Evolutionary conservation across 73 alveolate species (phyloP).

Genomic region (Diophrys appendiculata): DNA sequence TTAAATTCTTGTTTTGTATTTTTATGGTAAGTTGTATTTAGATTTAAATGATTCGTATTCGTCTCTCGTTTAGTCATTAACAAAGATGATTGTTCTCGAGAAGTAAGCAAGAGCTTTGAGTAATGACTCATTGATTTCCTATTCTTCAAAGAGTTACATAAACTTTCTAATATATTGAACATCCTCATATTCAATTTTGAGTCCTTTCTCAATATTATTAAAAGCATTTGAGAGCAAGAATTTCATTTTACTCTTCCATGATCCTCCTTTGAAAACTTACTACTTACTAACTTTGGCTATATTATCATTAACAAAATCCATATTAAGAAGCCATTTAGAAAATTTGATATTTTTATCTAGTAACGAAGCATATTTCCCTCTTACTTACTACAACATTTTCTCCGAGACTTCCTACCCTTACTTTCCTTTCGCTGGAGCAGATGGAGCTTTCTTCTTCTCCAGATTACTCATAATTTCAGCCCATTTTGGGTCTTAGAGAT

Average conservation of each 20-base stretch:
- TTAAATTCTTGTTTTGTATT: too few relatives aligned
- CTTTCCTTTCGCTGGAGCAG: too few relatives aligned
- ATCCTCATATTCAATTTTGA: neutral
- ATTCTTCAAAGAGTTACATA: neutral
- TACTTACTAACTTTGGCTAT: neutral
- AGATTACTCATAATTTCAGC: neutral
- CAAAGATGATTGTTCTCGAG: neutral
- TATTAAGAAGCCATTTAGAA: neutral
- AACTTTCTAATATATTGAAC: neutral
- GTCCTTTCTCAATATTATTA: neutral
- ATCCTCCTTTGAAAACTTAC: neutral
- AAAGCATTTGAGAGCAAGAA: neutral
- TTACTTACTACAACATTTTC: neutral
- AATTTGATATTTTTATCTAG: neutral
- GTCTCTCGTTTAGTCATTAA: neutral
- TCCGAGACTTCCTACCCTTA: neutral
- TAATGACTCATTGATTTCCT: neutral
- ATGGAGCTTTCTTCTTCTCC: neutral
- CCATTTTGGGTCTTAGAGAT: slow-evolving; percentile 1
- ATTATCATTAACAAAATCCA: neutral
- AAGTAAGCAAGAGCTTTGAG: too few relatives aligned
- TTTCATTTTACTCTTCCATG: neutral
- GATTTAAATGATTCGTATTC: neutral
- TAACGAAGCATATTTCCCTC: neutral
- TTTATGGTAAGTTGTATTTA: too few relatives aligned